These are phyloP conservation scores for Diplocarpon mali DNA, from an alignment of 2,329 filamentous ascomycete species.

Conservation along the genomic window DNA sequence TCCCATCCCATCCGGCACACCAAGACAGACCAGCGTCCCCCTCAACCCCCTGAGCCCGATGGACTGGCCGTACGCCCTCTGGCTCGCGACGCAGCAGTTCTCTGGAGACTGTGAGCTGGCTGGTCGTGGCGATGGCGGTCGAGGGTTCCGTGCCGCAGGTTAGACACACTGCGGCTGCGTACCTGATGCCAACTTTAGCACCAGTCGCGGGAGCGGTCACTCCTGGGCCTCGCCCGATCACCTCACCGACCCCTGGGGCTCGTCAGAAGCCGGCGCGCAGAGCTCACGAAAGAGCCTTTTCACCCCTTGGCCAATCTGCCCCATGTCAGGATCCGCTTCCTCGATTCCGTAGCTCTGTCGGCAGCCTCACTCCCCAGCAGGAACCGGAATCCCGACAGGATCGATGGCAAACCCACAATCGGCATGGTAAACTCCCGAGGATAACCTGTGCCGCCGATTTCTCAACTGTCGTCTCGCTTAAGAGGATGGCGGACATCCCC, in stretches of 20 bases:
- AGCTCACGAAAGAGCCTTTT: background rate
- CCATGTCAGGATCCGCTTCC: conserved; percentile 16
- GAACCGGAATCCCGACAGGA: conserved; percentile 3
- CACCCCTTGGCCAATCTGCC: conserved; percentile 53
- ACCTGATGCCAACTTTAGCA: conserved; percentile 56
- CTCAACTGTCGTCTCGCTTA: background rate
- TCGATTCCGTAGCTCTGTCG: background rate
- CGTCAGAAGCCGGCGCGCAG: background rate
- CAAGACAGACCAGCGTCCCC: conserved; percentile 37
- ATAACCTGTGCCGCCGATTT: background rate
- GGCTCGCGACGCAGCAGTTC: conserved; percentile 34
- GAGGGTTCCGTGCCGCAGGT: conserved; percentile 30
- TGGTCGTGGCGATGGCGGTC: background rate
- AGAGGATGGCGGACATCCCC: too few relatives aligned
- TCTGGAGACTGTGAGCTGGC: conserved; percentile 11
- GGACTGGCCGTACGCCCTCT: conserved; percentile 36
- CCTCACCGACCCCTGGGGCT: conserved; percentile 34
- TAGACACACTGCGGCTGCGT: conserved; percentile 40
- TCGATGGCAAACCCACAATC: conserved; percentile 9
- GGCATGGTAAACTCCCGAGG: conserved; percentile 12
- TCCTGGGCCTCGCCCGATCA: conserved; percentile 50
- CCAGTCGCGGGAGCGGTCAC: conserved; percentile 39
- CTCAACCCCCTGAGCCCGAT: conserved; percentile 33
- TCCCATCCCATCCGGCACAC: conserved; percentile 30
- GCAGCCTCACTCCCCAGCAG: background rate